Percentiles rank a stretch among this genome's conserved stretches.
Conservation (phyloP, 1,139 yeast genomes). For the Kazachstania sp. region DNA sequence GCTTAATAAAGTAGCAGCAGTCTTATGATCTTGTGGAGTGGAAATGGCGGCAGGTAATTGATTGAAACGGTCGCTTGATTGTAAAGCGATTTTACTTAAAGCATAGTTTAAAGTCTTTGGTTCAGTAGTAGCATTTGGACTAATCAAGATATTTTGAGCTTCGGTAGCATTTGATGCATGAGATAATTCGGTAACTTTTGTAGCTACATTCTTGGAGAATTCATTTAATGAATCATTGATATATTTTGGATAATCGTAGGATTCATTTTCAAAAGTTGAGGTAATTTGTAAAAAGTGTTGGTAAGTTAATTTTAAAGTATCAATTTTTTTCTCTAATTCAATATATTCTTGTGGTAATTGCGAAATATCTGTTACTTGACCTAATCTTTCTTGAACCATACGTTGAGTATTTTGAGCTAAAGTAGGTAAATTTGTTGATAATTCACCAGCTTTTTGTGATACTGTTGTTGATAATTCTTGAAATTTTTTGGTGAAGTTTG, state of each 20-base stretch:
- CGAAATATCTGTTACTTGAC: constrained; percentile 69
- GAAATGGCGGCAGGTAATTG: constrained; percentile 13
- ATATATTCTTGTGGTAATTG: constrained; percentile 78
- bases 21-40: constrained; percentile 30
- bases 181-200: constrained; percentile 59
- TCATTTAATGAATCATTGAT: constrained; percentile 67
- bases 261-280: constrained; percentile 60
- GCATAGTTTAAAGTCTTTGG: constrained; percentile 87
- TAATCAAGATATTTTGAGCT: constrained; percentile 66
- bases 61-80: constrained; percentile 35
- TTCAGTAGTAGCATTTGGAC: constrained; percentile 50
- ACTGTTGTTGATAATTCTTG: constrained; percentile 27
- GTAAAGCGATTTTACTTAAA: constrained; percentile 63
- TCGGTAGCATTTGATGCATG: constrained; percentile 74
- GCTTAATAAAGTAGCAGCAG: constrained; percentile 43
- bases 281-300: constrained; percentile 67
- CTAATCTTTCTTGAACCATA: constrained; percentile 69
- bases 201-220: constrained; percentile 58
- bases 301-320: constrained; percentile 65
- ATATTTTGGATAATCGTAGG: constrained; percentile 82
- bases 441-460: constrained; percentile 27
- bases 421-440: constrained; percentile 38
- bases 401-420: constrained; percentile 78
- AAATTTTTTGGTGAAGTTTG: constrained; percentile 22
- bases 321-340: constrained; percentile 67